These are phyloP conservation scores for Sarocladiaceae sp. DNA, from an alignment of 2,329 filamentous ascomycete genomes.

Conservation along the genomic window DNA sequence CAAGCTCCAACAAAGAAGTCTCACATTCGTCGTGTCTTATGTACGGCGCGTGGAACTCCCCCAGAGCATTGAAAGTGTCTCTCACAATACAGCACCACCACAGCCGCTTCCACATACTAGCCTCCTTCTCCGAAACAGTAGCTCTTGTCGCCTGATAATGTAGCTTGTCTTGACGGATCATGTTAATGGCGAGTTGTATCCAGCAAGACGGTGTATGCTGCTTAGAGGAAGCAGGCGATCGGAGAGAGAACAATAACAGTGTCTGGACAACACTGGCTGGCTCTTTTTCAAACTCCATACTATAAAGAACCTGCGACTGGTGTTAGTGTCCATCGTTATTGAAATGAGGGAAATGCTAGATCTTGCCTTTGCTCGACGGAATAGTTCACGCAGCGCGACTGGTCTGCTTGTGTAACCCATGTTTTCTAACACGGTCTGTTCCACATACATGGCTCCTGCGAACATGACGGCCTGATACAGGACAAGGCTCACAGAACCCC, in stretches of 20 bases:
- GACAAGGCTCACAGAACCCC: neutral
- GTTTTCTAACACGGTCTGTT: neutral
- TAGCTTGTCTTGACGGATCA: neutral
- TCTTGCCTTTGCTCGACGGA: neutral
- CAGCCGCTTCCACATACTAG: neutral
- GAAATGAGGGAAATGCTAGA: neutral
- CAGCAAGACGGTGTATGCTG: neutral
- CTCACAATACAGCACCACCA: constrained; percentile 7
- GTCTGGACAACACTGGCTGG: neutral
- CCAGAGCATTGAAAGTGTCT: constrained; percentile 1
- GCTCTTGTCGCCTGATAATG: neutral
- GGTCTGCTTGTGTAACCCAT: neutral
- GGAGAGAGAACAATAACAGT: neutral
- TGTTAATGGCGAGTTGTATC: neutral
- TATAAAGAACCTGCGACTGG: neutral
- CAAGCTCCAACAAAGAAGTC: neutral
- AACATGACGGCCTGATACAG: constrained; percentile 6
- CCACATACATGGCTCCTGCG: neutral
- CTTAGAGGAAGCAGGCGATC: neutral
- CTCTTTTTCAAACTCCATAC: constrained; percentile 1
- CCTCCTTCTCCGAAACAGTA: neutral
- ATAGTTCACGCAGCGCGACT: neutral
- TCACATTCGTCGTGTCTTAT: neutral
- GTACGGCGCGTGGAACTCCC: neutral
- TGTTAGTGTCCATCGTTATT: neutral